Base-by-base conservation (phyloP, 2,329 filamentous ascomycete species). In the Epicoccum nigrum region DNA sequence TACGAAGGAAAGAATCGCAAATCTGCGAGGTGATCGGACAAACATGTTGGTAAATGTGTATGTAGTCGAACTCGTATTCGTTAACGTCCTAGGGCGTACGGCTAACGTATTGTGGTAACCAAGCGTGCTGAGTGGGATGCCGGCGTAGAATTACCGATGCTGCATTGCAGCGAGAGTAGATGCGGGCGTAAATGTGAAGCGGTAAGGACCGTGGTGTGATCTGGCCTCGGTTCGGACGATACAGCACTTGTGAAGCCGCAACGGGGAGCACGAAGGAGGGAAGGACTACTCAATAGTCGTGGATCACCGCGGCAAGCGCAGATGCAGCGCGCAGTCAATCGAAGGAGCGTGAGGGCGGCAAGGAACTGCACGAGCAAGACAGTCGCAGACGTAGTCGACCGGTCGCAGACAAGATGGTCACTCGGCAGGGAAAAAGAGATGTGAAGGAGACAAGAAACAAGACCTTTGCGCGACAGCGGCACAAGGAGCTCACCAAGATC, bases 11-110 rank as follows among this genome's bases (percentile, higher is more conserved):
- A 76, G 55, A 45, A 76, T 56, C 27, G 62, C 63, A 55, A 76
- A 67, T 58, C 68, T 71, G 58, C 72, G 69, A 7, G 73, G 71
- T 49, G 73, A 72, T 35, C 68, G 64, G 45, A 71, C 51, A 39
- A 72, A 60, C 70, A 73, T 73, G 20, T 37, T 57, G 45, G 20
- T 7, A 45, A 20, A 33, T 52, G 49, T 58, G 56, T 51, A 38
- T 58, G 56, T 51, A 38, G 51, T 33, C 50, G 49, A 44, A 49
- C 46, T 62, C 59, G 58, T 66, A 62, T 60, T 60, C 53, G 56
- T 58, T 55, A 43, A 52, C 13, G 49, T 47, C 38, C 45, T 59
- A 56, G 51, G 35, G 23, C 45, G 55, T 34, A 17, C 45, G 40
- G 48, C 59, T 60, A 60, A 55, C 55, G 49, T 57, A 41, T 57